These are phyloP conservation scores for Heritiera littoralis DNA, from an alignment of 345 rosid genomes.

Conservation along the genomic window DNA sequence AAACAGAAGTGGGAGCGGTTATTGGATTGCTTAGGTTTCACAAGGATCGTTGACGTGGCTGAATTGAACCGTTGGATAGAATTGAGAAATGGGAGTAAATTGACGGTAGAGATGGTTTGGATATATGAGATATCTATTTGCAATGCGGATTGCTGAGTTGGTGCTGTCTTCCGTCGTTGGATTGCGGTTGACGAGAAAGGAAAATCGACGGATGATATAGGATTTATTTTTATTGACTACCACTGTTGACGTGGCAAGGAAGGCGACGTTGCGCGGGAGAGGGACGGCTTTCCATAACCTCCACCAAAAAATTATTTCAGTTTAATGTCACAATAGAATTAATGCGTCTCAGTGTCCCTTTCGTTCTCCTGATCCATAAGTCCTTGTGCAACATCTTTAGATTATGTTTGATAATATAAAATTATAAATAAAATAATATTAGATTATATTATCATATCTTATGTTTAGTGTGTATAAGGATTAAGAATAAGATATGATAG, in stretches of 20 bases:
- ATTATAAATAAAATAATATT: too few relatives aligned
- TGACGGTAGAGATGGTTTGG: constrained; percentile 5
- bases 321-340: neutral
- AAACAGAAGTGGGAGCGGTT: neutral
- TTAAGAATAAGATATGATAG: too few relatives aligned
- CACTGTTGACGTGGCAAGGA: neutral
- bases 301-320: too few relatives aligned
- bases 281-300: neutral
- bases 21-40: constrained; percentile 6
- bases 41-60: constrained; percentile 13
- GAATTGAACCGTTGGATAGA: neutral
- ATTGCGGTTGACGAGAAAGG: neutral
- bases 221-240: neutral
- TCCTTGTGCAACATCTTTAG: too few relatives aligned
- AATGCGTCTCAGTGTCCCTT: too few relatives aligned
- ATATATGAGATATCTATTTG: neutral
- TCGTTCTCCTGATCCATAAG: too few relatives aligned
- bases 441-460: too few relatives aligned
- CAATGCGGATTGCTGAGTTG: neutral
- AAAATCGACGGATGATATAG: neutral
- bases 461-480: too few relatives aligned
- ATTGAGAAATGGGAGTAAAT: neutral
- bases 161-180: neutral
- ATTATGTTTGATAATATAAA: too few relatives aligned
- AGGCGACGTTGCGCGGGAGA: neutral